Evolutionary conservation across 2,329 filamentous ascomycete species (phyloP).

Genomic region (Geosmithia morbida): DNA sequence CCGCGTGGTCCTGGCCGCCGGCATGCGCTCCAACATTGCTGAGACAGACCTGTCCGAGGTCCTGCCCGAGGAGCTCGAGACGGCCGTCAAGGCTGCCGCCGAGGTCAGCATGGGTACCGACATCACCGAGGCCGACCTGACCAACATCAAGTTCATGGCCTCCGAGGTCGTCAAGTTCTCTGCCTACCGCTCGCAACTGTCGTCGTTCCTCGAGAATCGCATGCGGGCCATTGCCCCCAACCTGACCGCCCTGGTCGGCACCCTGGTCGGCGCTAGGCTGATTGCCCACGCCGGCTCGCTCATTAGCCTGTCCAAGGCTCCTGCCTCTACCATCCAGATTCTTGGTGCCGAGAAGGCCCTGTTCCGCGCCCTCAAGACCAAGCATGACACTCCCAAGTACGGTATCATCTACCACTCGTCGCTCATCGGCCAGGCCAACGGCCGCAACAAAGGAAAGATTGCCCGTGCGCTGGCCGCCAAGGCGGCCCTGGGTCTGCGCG

Average conservation of each 20-base stretch:
- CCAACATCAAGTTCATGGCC: constrained; percentile 82
- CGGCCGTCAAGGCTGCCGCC: constrained; percentile 79
- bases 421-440: constrained; percentile 89
- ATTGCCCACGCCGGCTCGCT: constrained; percentile 92
- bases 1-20: constrained; percentile 74
- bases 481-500: constrained; percentile 80
- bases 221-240: constrained; percentile 98
- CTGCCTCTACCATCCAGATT: constrained; percentile 93
- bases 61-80: constrained; percentile 89
- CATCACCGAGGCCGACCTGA: constrained; percentile 81
- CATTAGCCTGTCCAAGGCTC: constrained; percentile 87
- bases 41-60: constrained; percentile 74
- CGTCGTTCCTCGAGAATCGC: constrained; percentile 76
- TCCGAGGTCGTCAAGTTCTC: constrained; percentile 89
- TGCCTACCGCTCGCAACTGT: constrained; percentile 78
- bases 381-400: constrained; percentile 98
- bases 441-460: constrained; percentile 99
- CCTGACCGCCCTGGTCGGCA: constrained; percentile 82
- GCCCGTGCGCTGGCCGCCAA: constrained; percentile 92
- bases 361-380: constrained; percentile 96
- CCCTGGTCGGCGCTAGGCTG: constrained; percentile 83
- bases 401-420: constrained; percentile 88
- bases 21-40: constrained; percentile 70
- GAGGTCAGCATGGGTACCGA: constrained; percentile 98
- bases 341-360: constrained; percentile 97